Percentiles rank a stretch among this genome's conserved stretches.
Evolutionary conservation across 129 eudicot species (phyloP).

Genomic region (Helianthus tuberosus): DNA sequence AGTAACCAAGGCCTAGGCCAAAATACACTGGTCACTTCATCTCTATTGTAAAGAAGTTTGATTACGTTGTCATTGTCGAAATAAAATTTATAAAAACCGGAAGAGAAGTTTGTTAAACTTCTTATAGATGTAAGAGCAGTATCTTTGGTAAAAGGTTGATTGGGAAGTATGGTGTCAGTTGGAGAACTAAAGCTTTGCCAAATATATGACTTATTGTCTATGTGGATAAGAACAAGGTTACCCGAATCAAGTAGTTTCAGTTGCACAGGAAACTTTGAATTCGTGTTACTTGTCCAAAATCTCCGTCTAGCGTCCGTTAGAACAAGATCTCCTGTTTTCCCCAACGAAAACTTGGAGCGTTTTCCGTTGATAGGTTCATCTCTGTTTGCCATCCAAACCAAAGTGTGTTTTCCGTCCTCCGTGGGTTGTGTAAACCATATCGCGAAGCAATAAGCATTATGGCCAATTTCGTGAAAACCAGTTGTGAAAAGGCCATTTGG

Average conservation of each 20-base stretch:
- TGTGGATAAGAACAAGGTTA: conserved; percentile 29
- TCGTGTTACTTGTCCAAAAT: conserved; percentile 27
- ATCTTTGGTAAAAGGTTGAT: conserved; percentile 22
- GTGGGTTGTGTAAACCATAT: conserved; percentile 32
- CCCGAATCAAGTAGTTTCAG: conserved; percentile 19
- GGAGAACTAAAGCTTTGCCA: conserved; percentile 52
- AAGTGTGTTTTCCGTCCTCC: background rate
- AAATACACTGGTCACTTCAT: conserved; percentile 18
- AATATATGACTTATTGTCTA: background rate
- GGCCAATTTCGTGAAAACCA: conserved; percentile 38
- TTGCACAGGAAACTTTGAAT: background rate
- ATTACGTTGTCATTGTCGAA: conserved; percentile 33
- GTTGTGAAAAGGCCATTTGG: conserved; percentile 33
- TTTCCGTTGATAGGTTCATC: conserved; percentile 42
- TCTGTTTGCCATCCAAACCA: conserved; percentile 46
- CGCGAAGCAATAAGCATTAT: conserved; percentile 38
- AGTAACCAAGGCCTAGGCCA: conserved; percentile 11
- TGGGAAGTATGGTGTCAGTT: conserved; percentile 43
- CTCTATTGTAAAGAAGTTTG: conserved; percentile 23
- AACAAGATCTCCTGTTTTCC: conserved; percentile 29
- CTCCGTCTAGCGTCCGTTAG: conserved; percentile 22
- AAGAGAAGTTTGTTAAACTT: conserved; percentile 19
- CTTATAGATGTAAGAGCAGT: conserved; percentile 17
- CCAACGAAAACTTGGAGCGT: conserved; percentile 12
- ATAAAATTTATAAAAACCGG: conserved; percentile 35